Base-by-base conservation (phyloP, 495 filamentous ascomycete genomes). In the Darksidea phi region DNA sequence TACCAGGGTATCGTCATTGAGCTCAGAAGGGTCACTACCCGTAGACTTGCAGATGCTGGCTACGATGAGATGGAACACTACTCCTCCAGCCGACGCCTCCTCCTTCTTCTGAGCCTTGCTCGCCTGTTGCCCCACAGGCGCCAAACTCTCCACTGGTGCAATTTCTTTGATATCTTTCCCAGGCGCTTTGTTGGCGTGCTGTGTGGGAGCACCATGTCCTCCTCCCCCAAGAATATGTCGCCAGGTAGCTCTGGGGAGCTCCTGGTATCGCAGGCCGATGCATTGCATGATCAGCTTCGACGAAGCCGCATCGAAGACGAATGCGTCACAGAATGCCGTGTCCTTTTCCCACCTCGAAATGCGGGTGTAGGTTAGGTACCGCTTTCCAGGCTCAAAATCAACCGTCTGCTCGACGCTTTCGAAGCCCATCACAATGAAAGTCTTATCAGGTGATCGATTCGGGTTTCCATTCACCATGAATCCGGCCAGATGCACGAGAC, bases 281-380 rank as follows among this genome's bases (percentile, higher is more conserved):
- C 18, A 25, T 37, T 58, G 64, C 43, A 58, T 52, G 47, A 65
- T 62, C 7, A 67, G 13, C 38, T 57, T 60, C 17, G 12, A 23
- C 21, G 53, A 32, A 32, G 10, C 34, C 3, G 28, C 5, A 37
- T 67, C 61, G 54, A 65, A 64, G 48, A 67, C 46, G 38, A 32
- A 67, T 6, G 32, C 64, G 53, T 42, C 64, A 45, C 64, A 64
- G 61, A 34, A 55, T 13, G 41, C 38, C 43, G 54, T 60, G 34
- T 50, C 54, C 47, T 65, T 50, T 50, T 67, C 64, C 52, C 48
- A 55, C 23, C 45, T 15, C 15, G 64, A 62, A 41, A 66, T 57
- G 18, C 48, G 59, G 13, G 46, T 43, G 49, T 63, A 67, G 25
- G 59, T 48, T 11, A 59, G 37, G 53, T 64, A 66, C 51, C 38